Conservation (phyloP, 2,329 filamentous ascomycete genomes). For the Stachybotrys elegans region DNA sequence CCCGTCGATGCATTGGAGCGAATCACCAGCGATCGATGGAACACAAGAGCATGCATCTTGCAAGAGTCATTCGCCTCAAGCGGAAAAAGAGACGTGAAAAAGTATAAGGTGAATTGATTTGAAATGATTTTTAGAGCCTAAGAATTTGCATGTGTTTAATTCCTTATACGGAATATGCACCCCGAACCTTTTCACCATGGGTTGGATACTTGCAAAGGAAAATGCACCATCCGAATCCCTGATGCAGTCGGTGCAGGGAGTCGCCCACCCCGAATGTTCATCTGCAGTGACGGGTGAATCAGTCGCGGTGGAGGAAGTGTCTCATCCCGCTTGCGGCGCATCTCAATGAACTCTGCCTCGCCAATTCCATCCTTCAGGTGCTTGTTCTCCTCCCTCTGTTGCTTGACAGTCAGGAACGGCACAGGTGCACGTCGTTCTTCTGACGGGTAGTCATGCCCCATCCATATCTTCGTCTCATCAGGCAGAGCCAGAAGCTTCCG, state of each 20-base stretch:
- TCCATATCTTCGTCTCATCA: slow-evolving; percentile 42
- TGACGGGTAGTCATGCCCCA: slow-evolving; percentile 49
- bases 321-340: slow-evolving; percentile 38
- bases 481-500: slow-evolving; percentile 36
- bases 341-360: slow-evolving; percentile 38
- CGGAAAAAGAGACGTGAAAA: too few relatives aligned
- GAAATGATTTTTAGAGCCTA: too few relatives aligned
- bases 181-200: too few relatives aligned
- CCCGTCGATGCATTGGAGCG: too few relatives aligned
- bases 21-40: too few relatives aligned
- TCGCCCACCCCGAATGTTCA: slow-evolving; percentile 45
- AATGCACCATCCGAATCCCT: background rate
- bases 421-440: slow-evolving; percentile 24
- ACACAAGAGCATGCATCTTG: too few relatives aligned
- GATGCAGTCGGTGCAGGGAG: slow-evolving; percentile 25
- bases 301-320: slow-evolving; percentile 38
- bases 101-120: too few relatives aligned
- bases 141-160: too few relatives aligned
- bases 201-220: too few relatives aligned
- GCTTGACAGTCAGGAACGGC: slow-evolving; percentile 37
- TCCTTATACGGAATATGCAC: too few relatives aligned
- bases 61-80: too few relatives aligned
- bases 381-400: slow-evolving; percentile 41
- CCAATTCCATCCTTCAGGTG: slow-evolving; percentile 38
- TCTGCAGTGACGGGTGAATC: slow-evolving; percentile 45